phyloP scores from a whole-genome alignment of 1,139 yeast genomes.

The Lodderomyces metapsilosis region DNA sequence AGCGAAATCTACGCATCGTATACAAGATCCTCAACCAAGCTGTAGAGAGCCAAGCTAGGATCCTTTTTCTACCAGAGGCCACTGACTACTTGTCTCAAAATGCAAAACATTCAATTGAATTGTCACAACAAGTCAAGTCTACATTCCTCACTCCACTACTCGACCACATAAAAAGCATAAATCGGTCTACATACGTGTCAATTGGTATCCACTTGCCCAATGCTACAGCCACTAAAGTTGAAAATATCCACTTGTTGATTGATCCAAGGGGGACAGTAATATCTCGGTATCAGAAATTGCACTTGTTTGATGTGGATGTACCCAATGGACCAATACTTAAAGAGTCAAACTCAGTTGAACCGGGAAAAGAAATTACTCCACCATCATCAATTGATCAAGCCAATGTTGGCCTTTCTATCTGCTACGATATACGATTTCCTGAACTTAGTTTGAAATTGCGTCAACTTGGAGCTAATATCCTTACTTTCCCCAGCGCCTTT shows the following conservation, averaged over 20 bases:
- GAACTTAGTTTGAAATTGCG: conserved; percentile 70
- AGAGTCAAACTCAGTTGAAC: conserved; percentile 79
- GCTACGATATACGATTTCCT: conserved; percentile 89
- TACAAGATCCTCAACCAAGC: conserved; percentile 62
- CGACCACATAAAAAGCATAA: conserved; percentile 35
- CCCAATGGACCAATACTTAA: conserved; percentile 70
- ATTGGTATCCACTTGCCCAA: conserved; percentile 84
- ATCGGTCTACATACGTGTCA: conserved; percentile 30
- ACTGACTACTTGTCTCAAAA: conserved; percentile 79
- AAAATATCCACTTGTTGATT: conserved; percentile 74
- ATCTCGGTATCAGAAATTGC: conserved; percentile 78
- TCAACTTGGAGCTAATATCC: conserved; percentile 68
- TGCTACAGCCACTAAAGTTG: conserved; percentile 36
- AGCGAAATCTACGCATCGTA: conserved; percentile 58
- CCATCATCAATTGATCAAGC: conserved; percentile 65
- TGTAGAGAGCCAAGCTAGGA: conserved; percentile 52
- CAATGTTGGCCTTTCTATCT: conserved; percentile 69
- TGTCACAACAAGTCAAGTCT: conserved; percentile 54
- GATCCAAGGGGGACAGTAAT: conserved; percentile 59
- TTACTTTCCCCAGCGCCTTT: conserved; percentile 89
- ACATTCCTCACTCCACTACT: conserved; percentile 54
- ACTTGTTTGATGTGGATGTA: conserved; percentile 85
- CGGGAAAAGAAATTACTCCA: conserved; percentile 54
- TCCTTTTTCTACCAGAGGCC: conserved; percentile 89
- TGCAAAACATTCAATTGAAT: conserved; percentile 59